Percentiles rank a stretch among this genome's conserved stretches.
These are phyloP conservation scores for Neurospora sp. DNA, from an alignment of 495 filamentous ascomycete genomes.

Conservation along the genomic window DNA sequence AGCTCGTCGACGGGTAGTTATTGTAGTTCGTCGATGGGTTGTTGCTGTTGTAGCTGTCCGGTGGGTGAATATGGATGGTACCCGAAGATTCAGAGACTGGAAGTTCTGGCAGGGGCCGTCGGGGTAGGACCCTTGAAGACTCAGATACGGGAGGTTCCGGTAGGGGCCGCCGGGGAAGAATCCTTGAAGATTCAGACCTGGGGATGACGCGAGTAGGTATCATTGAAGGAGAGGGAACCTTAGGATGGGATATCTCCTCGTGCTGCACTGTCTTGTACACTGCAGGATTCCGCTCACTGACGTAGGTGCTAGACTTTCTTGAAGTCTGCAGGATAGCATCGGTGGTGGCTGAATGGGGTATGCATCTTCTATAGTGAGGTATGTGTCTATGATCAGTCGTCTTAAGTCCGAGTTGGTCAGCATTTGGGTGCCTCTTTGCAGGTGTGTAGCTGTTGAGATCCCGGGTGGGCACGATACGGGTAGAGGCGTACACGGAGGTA, in stretches of 20 bases:
- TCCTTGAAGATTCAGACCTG: not conserved
- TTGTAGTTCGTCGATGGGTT: not conserved
- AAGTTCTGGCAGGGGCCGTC: not conserved
- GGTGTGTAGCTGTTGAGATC: not conserved
- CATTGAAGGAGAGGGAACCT: not conserved
- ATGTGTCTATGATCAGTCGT: not conserved
- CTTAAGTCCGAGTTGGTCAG: not conserved
- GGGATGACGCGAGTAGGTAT: not conserved
- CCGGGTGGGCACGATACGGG: not conserved
- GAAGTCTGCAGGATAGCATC: slow-evolving; percentile 14
- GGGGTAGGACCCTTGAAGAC: not conserved
- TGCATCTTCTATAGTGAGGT: not conserved
- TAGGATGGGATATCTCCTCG: not conserved
- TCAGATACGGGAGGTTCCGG: not conserved
- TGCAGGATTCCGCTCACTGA: not conserved
- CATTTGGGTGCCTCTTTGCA: not conserved
- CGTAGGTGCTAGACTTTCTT: not conserved
- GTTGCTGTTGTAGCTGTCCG: not conserved
- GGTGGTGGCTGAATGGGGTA: slow-evolving; percentile 19
- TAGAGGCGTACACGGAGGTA: slow-evolving; percentile 9
- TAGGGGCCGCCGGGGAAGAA: not conserved
- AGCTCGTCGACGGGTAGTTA: no score
- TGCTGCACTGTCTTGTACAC: not conserved
- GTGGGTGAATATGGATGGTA: not conserved
- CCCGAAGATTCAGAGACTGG: not conserved